Base-by-base conservation (phyloP, 2,329 filamentous ascomycete genomes). In the Chalaropsis thielavioides region DNA sequence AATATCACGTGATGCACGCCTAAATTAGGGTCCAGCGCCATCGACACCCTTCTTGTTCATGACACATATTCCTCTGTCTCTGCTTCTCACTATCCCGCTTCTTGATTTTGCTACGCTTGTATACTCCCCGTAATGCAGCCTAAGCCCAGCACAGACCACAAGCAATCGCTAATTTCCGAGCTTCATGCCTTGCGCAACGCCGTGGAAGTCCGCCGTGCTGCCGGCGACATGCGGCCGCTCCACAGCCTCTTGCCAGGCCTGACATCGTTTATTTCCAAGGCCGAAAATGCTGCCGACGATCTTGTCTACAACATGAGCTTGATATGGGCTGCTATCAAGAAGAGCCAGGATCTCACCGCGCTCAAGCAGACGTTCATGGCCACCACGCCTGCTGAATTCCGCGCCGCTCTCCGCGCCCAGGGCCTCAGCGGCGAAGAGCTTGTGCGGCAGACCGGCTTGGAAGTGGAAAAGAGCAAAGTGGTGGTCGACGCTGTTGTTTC, bases 241-340 rank as follows among this genome's bases (percentile, higher is more conserved):
- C 60, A 62, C 11, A 49, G 43, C 43, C 4, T 62, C 17, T n/a
- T 62, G 7, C 60, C 41, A 1, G 41, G 60, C 10, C 60, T 62
- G 17, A 10, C 60, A 5, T 27, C 60, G 6, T 35, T 62, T n/a
- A 49, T 62, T 10, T 46, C 24, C 19, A 44, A 46, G 19, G 60
- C 60, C 7, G 60, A 62, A 19, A 49, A 46, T 13, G 60, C 60
- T 2, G 44, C 41, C 35, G 41, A 44, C 13, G 60, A 49, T 13
- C 60, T 62, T 62, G 60, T 46, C 40, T 62, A 49, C 41, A 62
- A 62, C 22, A 46, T 62, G 17, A 35, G 41, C 10, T 46, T 62
- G 40, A 62, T 62, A 44, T 62, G 60, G 60, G 60, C 60, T 1
- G 22, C 40, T 35, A 40, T 62, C 60, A 62, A 62, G 43, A 62